Percentiles rank a stretch among this genome's conserved stretches.
Conservation (phyloP, 768 basidiomycete genomes). For the Mycena pura region DNA sequence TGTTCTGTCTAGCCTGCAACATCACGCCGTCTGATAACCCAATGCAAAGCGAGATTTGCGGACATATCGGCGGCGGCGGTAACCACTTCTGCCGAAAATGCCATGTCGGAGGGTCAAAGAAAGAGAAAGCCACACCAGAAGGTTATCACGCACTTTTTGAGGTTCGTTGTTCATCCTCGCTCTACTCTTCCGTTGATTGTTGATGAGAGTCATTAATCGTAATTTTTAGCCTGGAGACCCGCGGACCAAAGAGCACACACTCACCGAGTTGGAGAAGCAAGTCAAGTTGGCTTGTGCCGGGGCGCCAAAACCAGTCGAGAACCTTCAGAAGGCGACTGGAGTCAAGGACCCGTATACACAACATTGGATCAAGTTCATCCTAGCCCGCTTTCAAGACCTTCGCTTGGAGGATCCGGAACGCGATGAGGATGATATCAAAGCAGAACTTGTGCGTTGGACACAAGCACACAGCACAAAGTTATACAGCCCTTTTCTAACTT, state of each 20-base stretch:
- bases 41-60: too few relatives aligned
- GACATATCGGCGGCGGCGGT: slow-evolving; percentile 46
- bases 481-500: background rate
- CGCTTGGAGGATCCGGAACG: background rate
- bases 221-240: background rate
- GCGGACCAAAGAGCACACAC: background rate
- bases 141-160: too few relatives aligned
- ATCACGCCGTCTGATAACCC: too few relatives aligned
- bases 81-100: slow-evolving; percentile 50
- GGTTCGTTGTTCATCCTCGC: too few relatives aligned
- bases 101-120: too few relatives aligned
- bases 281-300: background rate
- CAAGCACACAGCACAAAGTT: background rate
- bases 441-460: background rate
- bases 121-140: too few relatives aligned
- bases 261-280: background rate
- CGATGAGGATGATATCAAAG: background rate
- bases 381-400: background rate
- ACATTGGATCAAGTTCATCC: slow-evolving; percentile 20
- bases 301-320: slow-evolving; percentile 6
- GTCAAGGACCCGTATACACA: slow-evolving; percentile 29
- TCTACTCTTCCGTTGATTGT: too few relatives aligned
- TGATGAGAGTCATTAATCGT: too few relatives aligned
- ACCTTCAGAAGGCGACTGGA: slow-evolving; percentile 22
- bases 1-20: too few relatives aligned